Evolutionary conservation across 192 early-diverging fungal species (phyloP).

Genomic region (Cladochytrium replicatum): DNA sequence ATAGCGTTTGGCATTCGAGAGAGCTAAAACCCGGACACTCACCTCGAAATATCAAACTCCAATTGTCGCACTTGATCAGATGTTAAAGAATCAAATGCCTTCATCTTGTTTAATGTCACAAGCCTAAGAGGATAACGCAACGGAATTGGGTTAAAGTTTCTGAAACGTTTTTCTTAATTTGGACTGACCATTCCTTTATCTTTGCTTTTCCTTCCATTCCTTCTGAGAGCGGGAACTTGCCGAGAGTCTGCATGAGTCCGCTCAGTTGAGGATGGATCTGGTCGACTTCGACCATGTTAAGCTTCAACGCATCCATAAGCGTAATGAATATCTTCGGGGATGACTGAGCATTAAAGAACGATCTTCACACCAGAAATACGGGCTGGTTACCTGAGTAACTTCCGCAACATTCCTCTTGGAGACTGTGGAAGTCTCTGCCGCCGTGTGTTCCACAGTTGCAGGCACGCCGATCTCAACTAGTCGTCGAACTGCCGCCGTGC

Average conservation of each 20-base stretch:
- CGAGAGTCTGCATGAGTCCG: slow-evolving; percentile 80
- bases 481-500: slow-evolving; percentile 75
- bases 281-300: slow-evolving; percentile 79
- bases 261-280: slow-evolving; percentile 79
- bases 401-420: slow-evolving; percentile 8
- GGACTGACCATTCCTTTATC: slow-evolving; percentile 62
- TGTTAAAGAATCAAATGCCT: slow-evolving; percentile 77
- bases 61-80: slow-evolving; percentile 84
- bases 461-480: slow-evolving; percentile 89
- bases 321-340: slow-evolving; percentile 74
- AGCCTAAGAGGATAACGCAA: slow-evolving; percentile 30
- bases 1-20: too few relatives aligned
- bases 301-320: slow-evolving; percentile 75
- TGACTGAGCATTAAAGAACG: slow-evolving; percentile 59
- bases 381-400: slow-evolving; percentile 34
- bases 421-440: slow-evolving; percentile 14
- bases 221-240: slow-evolving; percentile 42
- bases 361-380: slow-evolving; percentile 49
- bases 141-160: background rate
- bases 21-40: too few relatives aligned
- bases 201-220: slow-evolving; percentile 60
- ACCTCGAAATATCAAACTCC: slow-evolving; percentile 81
- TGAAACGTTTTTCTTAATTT: background rate
- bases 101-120: slow-evolving; percentile 83
- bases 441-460: slow-evolving; percentile 86